A percentile compares a stretch with the other conserved stretches of the same genome.
Conservation (phyloP, 805 yeast genomes). For the Pichia cephalocereana region DNA sequence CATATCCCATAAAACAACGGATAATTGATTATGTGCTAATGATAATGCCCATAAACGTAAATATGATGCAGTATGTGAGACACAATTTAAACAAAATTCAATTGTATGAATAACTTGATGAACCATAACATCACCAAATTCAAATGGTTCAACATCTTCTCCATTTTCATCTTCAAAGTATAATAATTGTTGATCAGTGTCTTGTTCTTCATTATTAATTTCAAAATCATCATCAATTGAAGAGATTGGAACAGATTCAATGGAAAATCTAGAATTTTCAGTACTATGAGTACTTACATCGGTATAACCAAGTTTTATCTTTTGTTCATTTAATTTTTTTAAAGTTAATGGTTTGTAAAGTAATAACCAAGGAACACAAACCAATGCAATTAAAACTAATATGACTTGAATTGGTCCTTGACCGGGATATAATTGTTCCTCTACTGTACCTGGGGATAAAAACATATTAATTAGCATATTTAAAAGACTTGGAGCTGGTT, state of each 20-base stretch:
- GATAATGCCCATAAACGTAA: slow-evolving; percentile 74
- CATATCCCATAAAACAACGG: slow-evolving; percentile 70
- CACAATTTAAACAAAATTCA: slow-evolving; percentile 72
- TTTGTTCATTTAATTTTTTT: slow-evolving; percentile 37
- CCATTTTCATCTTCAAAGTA: slow-evolving; percentile 19
- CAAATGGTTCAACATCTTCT: slow-evolving; percentile 33
- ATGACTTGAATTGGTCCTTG: slow-evolving; percentile 54
- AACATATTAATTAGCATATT: slow-evolving; percentile 74
- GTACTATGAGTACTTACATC: slow-evolving; percentile 28
- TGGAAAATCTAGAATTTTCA: slow-evolving; percentile 4
- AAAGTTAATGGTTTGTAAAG: slow-evolving; percentile 50
- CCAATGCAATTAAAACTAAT: slow-evolving; percentile 47
- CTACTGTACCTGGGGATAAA: slow-evolving; percentile 60
- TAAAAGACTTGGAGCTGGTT: slow-evolving; percentile 62
- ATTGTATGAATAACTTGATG: slow-evolving; percentile 77
- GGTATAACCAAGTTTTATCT: slow-evolving; percentile 42
- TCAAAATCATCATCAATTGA: not conserved
- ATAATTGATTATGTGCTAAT: slow-evolving; percentile 70
- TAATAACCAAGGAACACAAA: slow-evolving; percentile 70
- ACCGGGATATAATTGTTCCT: slow-evolving; percentile 56
- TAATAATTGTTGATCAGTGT: slow-evolving; percentile 8
- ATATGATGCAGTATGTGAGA: slow-evolving; percentile 73
- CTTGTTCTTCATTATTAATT: slow-evolving; percentile 20
- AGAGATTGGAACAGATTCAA: slow-evolving; percentile 3
- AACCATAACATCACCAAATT: slow-evolving; percentile 62